Percentiles rank a stretch among this genome's conserved stretches.
These are phyloP conservation scores for Arthroderma sp. DNA, from an alignment of 2,329 filamentous ascomycete genomes.

Conservation along the genomic window DNA sequence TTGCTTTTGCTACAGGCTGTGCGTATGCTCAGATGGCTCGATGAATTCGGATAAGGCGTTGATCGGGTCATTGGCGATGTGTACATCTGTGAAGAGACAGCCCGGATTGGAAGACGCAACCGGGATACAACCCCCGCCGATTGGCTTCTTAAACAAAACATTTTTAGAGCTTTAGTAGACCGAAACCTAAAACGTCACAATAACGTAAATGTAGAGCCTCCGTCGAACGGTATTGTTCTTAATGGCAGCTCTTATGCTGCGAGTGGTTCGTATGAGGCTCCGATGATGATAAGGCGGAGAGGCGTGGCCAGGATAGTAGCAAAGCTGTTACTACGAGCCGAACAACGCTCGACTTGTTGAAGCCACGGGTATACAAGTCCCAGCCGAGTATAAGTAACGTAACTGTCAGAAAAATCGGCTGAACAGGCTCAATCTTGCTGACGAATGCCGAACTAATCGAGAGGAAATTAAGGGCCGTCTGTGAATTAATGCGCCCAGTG, in stretches of 20 bases:
- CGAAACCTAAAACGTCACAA: background rate
- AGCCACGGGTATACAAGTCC: slow-evolving; percentile 6
- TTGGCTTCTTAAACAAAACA: no score
- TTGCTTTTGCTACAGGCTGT: no score
- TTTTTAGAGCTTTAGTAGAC: background rate
- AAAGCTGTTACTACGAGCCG: slow-evolving; percentile 8
- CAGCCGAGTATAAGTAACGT: slow-evolving; percentile 8
- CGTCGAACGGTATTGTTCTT: background rate
- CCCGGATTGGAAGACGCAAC: background rate
- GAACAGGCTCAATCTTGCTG: slow-evolving; percentile 5
- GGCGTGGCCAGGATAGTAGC: slow-evolving; percentile 8
- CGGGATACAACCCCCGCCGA: no score
- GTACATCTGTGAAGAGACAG: background rate
- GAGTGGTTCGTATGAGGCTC: slow-evolving; percentile 1
- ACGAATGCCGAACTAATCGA: slow-evolving; percentile 10
- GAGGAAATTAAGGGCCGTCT: slow-evolving; percentile 10
- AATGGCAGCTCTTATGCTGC: slow-evolving; percentile 8
- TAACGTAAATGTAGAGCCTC: background rate
- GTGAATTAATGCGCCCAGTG: background rate
- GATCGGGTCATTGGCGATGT: background rate
- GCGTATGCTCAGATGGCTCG: background rate
- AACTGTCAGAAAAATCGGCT: slow-evolving; percentile 9
- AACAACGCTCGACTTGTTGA: slow-evolving; percentile 6
- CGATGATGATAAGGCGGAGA: background rate
- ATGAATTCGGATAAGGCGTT: background rate